A percentile compares a stretch with the other conserved stretches of the same genome.
Conservation (phyloP, 257 asterid genomes). For the Oldenlandia corymbosa region DNA sequence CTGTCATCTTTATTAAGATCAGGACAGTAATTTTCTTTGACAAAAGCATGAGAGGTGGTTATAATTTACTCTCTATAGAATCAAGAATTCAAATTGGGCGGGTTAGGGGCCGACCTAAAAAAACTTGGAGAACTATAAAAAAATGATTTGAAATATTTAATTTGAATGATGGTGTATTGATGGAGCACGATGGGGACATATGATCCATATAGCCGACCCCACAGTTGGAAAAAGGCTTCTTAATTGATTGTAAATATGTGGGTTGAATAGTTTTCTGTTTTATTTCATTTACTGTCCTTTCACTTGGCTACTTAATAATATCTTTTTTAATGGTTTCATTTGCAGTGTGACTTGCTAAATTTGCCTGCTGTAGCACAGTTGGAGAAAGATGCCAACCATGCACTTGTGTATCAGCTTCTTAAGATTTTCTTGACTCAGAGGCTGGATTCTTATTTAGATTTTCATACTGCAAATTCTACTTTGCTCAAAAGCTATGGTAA, state of each 20-base stretch:
- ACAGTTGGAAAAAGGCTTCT: too few relatives aligned
- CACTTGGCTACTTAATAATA: background rate
- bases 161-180: too few relatives aligned
- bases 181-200: too few relatives aligned
- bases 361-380: conserved; percentile 81
- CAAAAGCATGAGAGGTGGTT: too few relatives aligned
- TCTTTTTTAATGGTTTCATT: background rate
- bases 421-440: conserved; percentile 76
- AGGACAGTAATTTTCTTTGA: background rate
- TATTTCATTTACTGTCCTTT: background rate
- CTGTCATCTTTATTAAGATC: background rate
- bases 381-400: conserved; percentile 69
- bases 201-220: too few relatives aligned
- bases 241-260: background rate
- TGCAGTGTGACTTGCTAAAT: conserved; percentile 75
- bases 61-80: too few relatives aligned
- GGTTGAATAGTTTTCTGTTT: background rate
- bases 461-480: conserved; percentile 57
- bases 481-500: conserved; percentile 57
- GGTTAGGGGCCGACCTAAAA: too few relatives aligned
- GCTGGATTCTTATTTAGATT: conserved; percentile 72
- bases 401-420: conserved; percentile 62
- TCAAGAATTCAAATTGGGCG: too few relatives aligned
- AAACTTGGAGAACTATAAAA: too few relatives aligned
- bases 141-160: too few relatives aligned